phyloP scores from a whole-genome alignment of 441 rosid species.

The Iberis amara region DNA sequence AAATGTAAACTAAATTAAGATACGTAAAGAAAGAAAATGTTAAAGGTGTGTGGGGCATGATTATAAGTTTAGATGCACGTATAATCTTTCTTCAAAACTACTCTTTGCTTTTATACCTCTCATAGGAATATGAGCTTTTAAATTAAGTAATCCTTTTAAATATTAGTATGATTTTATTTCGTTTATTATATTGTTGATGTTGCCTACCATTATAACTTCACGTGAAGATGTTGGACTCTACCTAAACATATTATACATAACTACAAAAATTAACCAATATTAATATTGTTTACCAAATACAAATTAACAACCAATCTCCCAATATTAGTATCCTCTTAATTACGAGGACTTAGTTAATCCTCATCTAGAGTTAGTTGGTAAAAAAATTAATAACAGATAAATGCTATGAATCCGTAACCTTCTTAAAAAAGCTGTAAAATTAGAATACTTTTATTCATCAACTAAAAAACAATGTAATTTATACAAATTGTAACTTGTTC shows the following conservation, averaged over 20 bases:
- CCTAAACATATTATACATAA: background rate
- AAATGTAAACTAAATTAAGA: background rate
- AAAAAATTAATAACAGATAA: too few species aligned
- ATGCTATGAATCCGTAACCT: background rate
- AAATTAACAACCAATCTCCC: background rate
- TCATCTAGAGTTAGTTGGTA: too few species aligned
- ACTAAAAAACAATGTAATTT: too few species aligned
- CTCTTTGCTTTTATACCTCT: background rate
- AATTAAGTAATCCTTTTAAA: constrained; percentile 1
- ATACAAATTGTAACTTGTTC: too few species aligned
- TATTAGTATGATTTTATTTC: background rate
- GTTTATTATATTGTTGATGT: background rate
- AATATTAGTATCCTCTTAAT: background rate
- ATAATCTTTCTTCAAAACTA: background rate
- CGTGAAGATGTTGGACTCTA: constrained; percentile 11
- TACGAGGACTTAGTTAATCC: background rate
- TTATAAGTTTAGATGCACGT: constrained; percentile 14
- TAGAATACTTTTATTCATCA: too few species aligned
- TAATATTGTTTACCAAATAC: too few species aligned
- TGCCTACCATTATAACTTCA: background rate
- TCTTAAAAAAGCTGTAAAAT: background rate
- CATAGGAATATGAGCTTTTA: background rate
- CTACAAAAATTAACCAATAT: background rate
- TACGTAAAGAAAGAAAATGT: background rate
- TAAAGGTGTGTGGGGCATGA: constrained; percentile 2